Conservation (phyloP, 805 yeast species). For the Kluyveromyces dobzhanskii region DNA sequence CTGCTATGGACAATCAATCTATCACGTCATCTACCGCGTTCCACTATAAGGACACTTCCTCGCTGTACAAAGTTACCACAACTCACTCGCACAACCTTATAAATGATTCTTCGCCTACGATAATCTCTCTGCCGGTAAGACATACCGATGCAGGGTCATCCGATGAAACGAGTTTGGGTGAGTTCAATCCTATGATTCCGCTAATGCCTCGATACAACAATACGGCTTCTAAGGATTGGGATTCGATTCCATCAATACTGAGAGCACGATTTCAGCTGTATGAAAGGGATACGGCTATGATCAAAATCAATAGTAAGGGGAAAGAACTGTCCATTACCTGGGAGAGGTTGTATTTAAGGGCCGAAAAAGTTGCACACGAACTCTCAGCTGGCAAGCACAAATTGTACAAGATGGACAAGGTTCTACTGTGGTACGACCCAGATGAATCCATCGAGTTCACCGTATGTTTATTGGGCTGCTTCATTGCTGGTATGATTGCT, state of each 20-base stretch:
- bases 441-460: slow-evolving; percentile 80
- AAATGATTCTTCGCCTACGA: slow-evolving; percentile 10
- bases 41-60: slow-evolving; percentile 5
- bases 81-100: slow-evolving; percentile 21
- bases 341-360: slow-evolving; percentile 77
- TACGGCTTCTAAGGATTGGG: slow-evolving; percentile 46
- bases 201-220: slow-evolving; percentile 34
- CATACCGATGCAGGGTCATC: slow-evolving; percentile 3
- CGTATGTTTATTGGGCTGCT: slow-evolving; percentile 82
- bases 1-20: slow-evolving; percentile 1
- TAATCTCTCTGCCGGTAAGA: not conserved
- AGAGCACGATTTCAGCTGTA: slow-evolving; percentile 63
- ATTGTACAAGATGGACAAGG: slow-evolving; percentile 73
- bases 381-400: slow-evolving; percentile 36
- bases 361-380: slow-evolving; percentile 74
- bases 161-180: slow-evolving; percentile 2
- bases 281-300: slow-evolving; percentile 61
- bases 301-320: slow-evolving; percentile 68
- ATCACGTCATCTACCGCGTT: slow-evolving; percentile 4
- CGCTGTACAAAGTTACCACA: slow-evolving; percentile 25
- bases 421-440: slow-evolving; percentile 74
- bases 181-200: slow-evolving; percentile 29
- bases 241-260: slow-evolving; percentile 62
- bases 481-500: slow-evolving; percentile 88
- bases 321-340: slow-evolving; percentile 78